These are phyloP conservation scores for Scalesia atractyloides DNA, from an alignment of 129 eudicot genomes.

Conservation along the genomic window DNA sequence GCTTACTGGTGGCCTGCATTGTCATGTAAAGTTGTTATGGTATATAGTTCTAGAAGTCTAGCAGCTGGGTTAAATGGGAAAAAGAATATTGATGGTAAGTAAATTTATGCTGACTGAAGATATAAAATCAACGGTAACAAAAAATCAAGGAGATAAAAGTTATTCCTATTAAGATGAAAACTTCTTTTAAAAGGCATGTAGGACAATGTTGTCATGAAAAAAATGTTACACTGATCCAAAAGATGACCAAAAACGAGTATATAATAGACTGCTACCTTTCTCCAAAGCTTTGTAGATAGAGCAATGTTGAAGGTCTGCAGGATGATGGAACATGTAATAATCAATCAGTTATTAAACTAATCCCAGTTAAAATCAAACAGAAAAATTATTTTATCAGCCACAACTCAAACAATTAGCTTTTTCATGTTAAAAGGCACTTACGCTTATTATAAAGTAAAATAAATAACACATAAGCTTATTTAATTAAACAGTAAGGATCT, in stretches of 20 bases:
- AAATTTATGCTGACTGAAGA: background rate
- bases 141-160: no score
- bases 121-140: constrained; percentile 5
- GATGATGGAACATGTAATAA: background rate
- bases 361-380: no score
- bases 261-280: constrained; percentile 69
- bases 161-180: background rate
- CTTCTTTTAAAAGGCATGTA: constrained; percentile 1
- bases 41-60: background rate
- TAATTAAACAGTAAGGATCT: no score
- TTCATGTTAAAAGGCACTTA: no score
- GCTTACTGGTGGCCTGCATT: constrained; percentile 59
- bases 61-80: constrained; percentile 1
- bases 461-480: no score
- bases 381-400: no score
- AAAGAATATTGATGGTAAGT: background rate
- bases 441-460: no score
- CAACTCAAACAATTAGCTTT: no score
- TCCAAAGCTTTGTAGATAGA: constrained; percentile 93
- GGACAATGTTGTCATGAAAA: constrained; percentile 3
- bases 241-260: constrained; percentile 16
- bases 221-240: constrained; percentile 5
- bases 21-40: constrained; percentile 21
- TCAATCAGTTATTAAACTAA: no score
- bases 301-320: constrained; percentile 97